Conservation (phyloP, 352 stramenopile species). For the Globisporangium okanoganense region DNA sequence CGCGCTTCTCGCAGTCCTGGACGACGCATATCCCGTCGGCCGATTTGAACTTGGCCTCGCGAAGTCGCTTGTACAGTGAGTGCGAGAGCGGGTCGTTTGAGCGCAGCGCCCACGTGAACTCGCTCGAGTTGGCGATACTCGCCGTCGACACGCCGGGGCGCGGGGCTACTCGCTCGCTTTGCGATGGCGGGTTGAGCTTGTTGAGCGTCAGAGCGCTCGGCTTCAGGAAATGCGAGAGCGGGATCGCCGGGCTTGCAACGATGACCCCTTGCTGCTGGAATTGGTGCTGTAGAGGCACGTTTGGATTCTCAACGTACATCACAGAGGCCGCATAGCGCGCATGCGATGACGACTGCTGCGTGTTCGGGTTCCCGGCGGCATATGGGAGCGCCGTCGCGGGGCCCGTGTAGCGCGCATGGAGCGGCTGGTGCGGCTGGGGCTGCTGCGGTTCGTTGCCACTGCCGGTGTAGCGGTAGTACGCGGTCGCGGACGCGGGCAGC, state of each 20-base stretch:
- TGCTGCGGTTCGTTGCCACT: not conserved
- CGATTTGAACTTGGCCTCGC: not conserved
- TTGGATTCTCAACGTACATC: not conserved
- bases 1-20: not conserved
- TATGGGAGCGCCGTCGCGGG: not conserved
- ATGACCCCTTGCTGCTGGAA: not conserved
- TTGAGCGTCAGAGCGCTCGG: not conserved
- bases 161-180: not conserved
- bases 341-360: not conserved
- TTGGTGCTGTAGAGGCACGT: not conserved
- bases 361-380: not conserved
- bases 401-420: not conserved
- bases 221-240: not conserved
- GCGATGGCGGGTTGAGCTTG: not conserved
- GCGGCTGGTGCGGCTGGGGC: not conserved
- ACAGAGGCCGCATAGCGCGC: not conserved
- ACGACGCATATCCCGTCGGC: not conserved
- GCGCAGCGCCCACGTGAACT: not conserved
- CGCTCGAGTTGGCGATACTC: not conserved
- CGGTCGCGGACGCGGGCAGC: not conserved
- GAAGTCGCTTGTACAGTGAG: not conserved
- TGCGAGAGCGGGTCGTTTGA: not conserved
- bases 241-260: no score
- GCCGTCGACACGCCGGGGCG: not conserved
- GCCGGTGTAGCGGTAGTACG: conserved; percentile 3